Percentiles rank a stretch among this genome's conserved stretches.
Conservation (phyloP, 306 rosid genomes). For the Prunus kanzakura region DNA sequence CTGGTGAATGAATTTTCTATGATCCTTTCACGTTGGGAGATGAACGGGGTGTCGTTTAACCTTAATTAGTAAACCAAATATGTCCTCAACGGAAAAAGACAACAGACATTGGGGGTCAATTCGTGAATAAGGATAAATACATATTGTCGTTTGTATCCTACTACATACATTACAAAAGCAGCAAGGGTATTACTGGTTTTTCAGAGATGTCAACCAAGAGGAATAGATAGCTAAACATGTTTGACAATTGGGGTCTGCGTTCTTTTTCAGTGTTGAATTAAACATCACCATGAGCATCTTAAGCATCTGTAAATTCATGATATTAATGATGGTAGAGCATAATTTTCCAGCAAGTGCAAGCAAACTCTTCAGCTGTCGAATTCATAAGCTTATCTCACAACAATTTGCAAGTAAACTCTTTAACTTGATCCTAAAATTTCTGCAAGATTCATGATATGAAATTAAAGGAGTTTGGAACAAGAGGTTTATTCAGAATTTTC, state of each 20-base stretch:
- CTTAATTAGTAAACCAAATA: no score
- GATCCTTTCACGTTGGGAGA: not conserved
- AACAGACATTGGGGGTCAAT: not conserved
- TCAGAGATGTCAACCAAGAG: not conserved
- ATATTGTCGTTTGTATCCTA: no score
- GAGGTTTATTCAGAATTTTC: no score
- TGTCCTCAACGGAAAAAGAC: not conserved
- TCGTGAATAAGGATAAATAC: not conserved
- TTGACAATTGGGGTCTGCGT: not conserved
- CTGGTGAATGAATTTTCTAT: not conserved
- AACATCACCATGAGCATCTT: not conserved
- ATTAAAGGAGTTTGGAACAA: no score
- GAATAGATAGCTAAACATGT: not conserved
- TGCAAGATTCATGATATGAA: no score
- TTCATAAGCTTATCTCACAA: no score
- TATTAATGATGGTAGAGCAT: not conserved
- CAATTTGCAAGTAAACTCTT: no score
- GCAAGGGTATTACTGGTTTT: no score
- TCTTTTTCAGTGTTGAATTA: not conserved
- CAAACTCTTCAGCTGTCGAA: no score
- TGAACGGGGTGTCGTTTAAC: no score
- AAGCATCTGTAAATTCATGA: not conserved
- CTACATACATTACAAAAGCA: no score
- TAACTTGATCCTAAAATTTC: no score
- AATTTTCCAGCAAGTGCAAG: not conserved